A percentile compares a stretch with the other conserved stretches of the same genome.
phyloP scores from a whole-genome alignment of 352 stramenopile species.

The Sclerospora graminicola region DNA sequence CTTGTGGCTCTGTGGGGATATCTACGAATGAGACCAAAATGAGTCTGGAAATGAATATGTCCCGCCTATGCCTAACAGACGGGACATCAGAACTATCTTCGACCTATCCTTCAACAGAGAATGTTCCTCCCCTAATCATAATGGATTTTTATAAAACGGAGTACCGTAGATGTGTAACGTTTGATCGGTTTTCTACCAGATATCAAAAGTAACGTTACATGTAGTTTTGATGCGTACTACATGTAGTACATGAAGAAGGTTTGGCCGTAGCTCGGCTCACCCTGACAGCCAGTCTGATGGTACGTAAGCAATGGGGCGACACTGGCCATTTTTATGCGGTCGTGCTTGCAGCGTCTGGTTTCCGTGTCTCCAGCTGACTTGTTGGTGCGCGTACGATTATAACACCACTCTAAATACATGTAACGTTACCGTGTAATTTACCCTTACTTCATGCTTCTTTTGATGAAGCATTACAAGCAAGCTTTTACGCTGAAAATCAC shows the following conservation, averaged over 20 bases:
- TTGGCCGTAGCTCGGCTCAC: conserved; percentile 5
- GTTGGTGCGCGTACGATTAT: conserved; percentile 6
- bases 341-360: conserved; percentile 5
- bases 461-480: no score
- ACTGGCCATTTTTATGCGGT: conserved; percentile 5
- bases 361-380: conserved; percentile 15
- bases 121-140: no score
- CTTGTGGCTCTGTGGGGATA: conserved; percentile 8
- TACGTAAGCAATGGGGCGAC: conserved; percentile 1
- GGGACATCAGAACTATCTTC: conserved; percentile 12
- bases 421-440: no score
- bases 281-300: conserved; percentile 12
- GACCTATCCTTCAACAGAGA: conserved; percentile 3
- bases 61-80: conserved; percentile 4
- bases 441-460: no score
- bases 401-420: no score
- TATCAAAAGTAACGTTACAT: background rate
- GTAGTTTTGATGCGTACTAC: background rate
- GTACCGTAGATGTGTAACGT: no score
- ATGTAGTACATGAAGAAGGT: no score
- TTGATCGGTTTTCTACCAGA: no score
- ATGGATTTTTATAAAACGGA: no score
- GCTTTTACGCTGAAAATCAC: no score
- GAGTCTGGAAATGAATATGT: conserved; percentile 3
- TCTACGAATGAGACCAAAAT: conserved; percentile 19